Conservation (phyloP, 1,284 basidiomycete genomes). For the Marasmius tenuissimus region DNA sequence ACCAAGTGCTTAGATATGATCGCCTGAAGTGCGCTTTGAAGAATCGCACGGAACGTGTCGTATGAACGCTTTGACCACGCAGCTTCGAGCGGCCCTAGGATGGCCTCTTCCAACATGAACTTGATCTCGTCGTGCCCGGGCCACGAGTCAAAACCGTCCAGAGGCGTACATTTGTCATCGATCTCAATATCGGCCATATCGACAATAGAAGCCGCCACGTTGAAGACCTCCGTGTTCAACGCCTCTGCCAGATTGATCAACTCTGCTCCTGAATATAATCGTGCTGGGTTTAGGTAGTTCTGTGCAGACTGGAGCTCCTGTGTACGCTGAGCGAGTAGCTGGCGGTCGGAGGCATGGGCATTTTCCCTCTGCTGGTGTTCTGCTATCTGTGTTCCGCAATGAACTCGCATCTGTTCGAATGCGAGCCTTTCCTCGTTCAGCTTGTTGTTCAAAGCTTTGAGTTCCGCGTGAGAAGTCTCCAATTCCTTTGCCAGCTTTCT, state of each 20-base stretch:
- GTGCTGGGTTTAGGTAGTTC: slow-evolving; percentile 6
- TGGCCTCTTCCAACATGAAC: slow-evolving; percentile 1
- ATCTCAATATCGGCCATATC: slow-evolving; percentile 28
- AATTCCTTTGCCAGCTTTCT: too few relatives aligned
- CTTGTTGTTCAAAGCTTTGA: too few relatives aligned
- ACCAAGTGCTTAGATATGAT: slow-evolving; percentile 3
- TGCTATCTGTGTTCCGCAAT: neutral
- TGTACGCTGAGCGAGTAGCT: slow-evolving; percentile 8
- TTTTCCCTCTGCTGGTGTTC: slow-evolving; percentile 3
- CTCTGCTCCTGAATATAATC: slow-evolving; percentile 13
- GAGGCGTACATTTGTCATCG: neutral
- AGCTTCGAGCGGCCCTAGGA: slow-evolving; percentile 3
- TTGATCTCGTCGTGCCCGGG: neutral
- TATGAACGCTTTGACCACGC: neutral
- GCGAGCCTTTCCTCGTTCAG: neutral
- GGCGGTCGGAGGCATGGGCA: neutral
- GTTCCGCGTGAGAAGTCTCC: too few relatives aligned
- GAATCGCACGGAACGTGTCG: slow-evolving; percentile 1
- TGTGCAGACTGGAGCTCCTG: slow-evolving; percentile 13
- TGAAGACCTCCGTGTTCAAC: slow-evolving; percentile 26
- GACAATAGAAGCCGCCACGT: slow-evolving; percentile 24
- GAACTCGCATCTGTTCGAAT: neutral
- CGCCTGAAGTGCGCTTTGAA: slow-evolving; percentile 12
- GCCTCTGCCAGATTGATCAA: slow-evolving; percentile 21
- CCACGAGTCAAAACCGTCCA: neutral